Evolutionary conservation across 225 moss, liverwort and hornwort genomes (phyloP).

Genomic region (Straminergon stramineum): DNA sequence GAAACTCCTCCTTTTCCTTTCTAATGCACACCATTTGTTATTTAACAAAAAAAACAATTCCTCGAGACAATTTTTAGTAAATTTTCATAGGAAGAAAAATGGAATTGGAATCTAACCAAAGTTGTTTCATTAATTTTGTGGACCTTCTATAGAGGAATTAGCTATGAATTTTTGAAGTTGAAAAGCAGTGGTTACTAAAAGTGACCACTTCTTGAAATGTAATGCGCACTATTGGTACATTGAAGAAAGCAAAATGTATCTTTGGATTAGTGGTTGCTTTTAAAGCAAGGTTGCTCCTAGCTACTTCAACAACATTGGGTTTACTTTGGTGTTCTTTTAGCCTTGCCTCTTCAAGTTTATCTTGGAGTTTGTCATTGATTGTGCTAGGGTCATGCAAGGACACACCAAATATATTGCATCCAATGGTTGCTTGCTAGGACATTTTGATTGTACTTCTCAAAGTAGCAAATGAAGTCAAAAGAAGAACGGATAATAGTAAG

Average conservation of each 20-base stretch:
- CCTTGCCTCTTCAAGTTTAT: neutral
- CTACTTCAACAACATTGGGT: neutral
- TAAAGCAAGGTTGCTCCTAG: too few relatives aligned
- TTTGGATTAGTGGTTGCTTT: neutral
- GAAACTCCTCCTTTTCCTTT: neutral
- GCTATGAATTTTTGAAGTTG: neutral
- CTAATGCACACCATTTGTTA: too few relatives aligned
- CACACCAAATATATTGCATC: neutral
- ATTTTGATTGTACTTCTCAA: neutral
- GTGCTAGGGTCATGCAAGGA: rapidly evolving
- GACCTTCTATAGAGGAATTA: neutral
- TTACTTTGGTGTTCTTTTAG: neutral
- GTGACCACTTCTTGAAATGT: neutral
- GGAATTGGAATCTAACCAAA: neutral
- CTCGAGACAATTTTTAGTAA: neutral
- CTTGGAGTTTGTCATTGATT: neutral
- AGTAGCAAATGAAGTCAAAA: rapidly evolving
- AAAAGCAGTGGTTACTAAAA: rapidly evolving
- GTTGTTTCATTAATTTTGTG: neutral
- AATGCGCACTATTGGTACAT: neutral
- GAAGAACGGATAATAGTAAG: rapidly evolving
- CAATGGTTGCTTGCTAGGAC: neutral
- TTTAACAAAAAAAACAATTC: neutral
- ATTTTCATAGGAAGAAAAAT: neutral
- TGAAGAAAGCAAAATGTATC: neutral